Evolutionary conservation across 805 yeast species (phyloP), one percentile per base, ranked within the genome.

Genomic region (Wickerhamiella musiphila): DNA sequence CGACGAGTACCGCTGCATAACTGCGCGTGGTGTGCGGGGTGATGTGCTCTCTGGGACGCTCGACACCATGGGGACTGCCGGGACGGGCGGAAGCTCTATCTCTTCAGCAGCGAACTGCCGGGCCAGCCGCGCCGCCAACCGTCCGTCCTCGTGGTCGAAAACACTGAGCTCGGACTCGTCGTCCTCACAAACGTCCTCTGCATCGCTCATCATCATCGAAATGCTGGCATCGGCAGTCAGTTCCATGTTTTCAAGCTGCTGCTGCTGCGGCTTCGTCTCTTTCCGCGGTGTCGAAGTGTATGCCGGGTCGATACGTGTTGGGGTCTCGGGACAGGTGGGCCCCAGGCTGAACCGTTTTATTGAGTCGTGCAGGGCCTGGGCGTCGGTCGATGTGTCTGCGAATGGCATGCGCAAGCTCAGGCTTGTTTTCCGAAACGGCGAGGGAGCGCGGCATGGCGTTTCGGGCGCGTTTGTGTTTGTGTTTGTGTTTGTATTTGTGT

Each of bases 211-310:
- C 3, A 39, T 28, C 31, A 39, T 17, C 26, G 43, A 39, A 23
- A 39, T 36, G 4, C 39, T 19, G 12, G 39, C 40, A 19, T 41
- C 44, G 1, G 26, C 30, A 5, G 36, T 23, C 17, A 30, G 34
- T 18, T 35, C 29, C 13, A 40, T 5, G 49, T 44, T 21, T 35
- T 29, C 9, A 48, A 46, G 25, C 41, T 45, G 21, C 41, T 36
- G 6, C 16, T 30, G 19, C 39, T 43, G 16, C 49, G 39, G 18
- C 40, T 24, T 13, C 46, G 45, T 26, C 31, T 34, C n/a, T 23
- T 16, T 15, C 28, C 23, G 9, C n/a, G 35, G 33, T 21, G 32
- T 41, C 8, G 38, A 32, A 4, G 45, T 41, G 15, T 31, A 34
- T 33, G 36, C 25, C 10, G 25, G 18, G 27, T 27, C 33, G 23